A percentile compares a stretch with the other conserved stretches of the same genome.
Conservation (phyloP, 768 basidiomycete genomes). For the Naganishia randhawae region DNA sequence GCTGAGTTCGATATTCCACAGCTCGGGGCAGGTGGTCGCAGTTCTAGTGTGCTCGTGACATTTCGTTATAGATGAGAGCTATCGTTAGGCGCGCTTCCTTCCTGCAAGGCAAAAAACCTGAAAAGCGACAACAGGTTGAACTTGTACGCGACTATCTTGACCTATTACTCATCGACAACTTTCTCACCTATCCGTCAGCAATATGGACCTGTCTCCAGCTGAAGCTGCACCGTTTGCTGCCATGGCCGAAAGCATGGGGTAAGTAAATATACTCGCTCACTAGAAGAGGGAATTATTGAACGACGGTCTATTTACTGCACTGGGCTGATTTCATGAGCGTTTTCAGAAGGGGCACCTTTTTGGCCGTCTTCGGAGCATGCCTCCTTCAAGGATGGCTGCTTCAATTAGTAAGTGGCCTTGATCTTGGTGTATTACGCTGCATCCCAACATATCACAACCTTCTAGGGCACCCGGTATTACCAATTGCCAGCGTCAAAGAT, state of each 20-base stretch:
- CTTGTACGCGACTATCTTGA: too few species aligned
- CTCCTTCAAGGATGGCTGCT: slow-evolving; percentile 6
- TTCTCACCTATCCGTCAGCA: too few species aligned
- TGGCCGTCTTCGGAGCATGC: not conserved
- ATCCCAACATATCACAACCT: not conserved
- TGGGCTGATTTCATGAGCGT: not conserved
- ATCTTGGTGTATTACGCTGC: not conserved
- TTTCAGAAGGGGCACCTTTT: not conserved
- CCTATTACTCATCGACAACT: too few species aligned
- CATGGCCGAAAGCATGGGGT: not conserved
- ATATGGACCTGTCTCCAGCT: not conserved
- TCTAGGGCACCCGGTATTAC: slow-evolving; percentile 10
- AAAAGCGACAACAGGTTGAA: too few species aligned
- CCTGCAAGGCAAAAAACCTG: too few species aligned
- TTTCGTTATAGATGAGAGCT: too few species aligned
- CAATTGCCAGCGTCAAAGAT: not conserved
- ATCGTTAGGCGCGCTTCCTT: too few species aligned
- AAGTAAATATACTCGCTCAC: not conserved
- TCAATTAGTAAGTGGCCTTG: not conserved
- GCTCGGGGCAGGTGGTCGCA: too few species aligned
- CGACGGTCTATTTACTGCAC: too few species aligned
- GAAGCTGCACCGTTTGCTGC: not conserved
- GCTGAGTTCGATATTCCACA: too few species aligned
- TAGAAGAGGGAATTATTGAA: not conserved
- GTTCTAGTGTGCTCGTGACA: too few species aligned